phyloP scores from a whole-genome alignment of 306 rosid species.

The Astragalus glycyphyllos region DNA sequence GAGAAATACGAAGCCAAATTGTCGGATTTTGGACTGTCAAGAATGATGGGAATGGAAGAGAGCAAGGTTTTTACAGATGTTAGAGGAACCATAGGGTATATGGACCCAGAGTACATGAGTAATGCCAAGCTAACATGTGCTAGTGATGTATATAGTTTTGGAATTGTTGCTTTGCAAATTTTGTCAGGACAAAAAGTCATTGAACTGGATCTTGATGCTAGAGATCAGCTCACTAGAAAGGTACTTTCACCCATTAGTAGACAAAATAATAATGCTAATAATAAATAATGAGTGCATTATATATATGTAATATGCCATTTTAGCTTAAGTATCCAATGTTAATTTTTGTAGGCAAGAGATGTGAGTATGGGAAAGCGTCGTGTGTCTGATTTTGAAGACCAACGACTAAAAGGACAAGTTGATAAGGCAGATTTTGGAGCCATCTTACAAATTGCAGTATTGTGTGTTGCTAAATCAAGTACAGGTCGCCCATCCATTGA shows the following conservation, averaged over 20 bases:
- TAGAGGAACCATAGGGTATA: conserved; percentile 90
- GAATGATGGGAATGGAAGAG: conserved; percentile 75
- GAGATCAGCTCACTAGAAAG: conserved; percentile 92
- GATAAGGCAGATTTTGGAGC: conserved; percentile 62
- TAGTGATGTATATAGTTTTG: conserved; percentile 86
- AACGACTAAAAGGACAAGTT: conserved; percentile 61
- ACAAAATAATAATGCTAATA: no score
- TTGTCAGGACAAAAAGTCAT: conserved; percentile 87
- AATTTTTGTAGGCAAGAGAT: conserved; percentile 71
- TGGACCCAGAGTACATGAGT: conserved; percentile 98
- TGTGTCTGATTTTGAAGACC: conserved; percentile 72
- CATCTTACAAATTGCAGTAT: conserved; percentile 73
- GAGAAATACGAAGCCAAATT: conserved; percentile 72
- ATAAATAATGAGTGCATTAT: not conserved
- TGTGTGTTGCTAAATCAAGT: conserved; percentile 86
- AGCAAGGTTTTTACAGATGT: conserved; percentile 82
- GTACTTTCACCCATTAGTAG: conserved; percentile 29
- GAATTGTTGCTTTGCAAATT: conserved; percentile 79
- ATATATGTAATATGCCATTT: not conserved
- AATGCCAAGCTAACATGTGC: conserved; percentile 84
- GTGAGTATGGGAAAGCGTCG: conserved; percentile 71
- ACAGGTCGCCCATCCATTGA: conserved; percentile 75
- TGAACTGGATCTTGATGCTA: conserved; percentile 77
- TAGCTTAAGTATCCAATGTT: not conserved
- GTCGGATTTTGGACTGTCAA: conserved; percentile 90